Evolutionary conservation across 192 early-diverging fungal genomes (phyloP), one percentile per base, ranked within the genome.

Genomic region (Gamsiella multidivaricata): DNA sequence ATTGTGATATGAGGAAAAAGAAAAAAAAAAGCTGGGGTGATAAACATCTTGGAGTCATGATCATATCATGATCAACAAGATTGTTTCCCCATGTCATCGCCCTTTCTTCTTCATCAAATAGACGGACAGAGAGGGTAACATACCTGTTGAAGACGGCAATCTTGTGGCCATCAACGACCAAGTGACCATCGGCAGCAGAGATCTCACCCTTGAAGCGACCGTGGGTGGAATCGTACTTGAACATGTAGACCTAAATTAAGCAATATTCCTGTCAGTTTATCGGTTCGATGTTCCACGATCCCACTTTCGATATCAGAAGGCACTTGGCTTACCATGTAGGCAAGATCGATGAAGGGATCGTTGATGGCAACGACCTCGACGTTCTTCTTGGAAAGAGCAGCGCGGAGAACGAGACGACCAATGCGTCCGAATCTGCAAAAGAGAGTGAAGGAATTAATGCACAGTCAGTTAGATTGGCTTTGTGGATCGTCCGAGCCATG

Each of bases 141-240:
- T 89, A 91, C 85, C 88, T 88, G 65, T 85, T 70, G 87, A 87
- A 90, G 83, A 96, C 91, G 54, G 82, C 54, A 83, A 98, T 94
- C 42, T 82, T 39, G 64, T 89, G 54, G 71, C 96, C 96, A 83
- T 98, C 93, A 55, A 99, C 91, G 65, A 94, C 57, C 28, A 99
- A 90, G 86, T 93, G 92, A 75, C 92, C 94, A 83, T 92, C 88
- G 86, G 92, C 86, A 82, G 84, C 70, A 74, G 84, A 81, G 67
- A 96, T 93, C 32, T 85, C 83, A 57, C 94, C 95, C 83, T 94
- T 91, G 92, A 91, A 95, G 64, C 90, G 90, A 60, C 97, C 97
- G 87, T 99, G 97, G 80, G 96, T 97, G 54, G 97, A 97, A 90
- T 99, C 97, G 86, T 97, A 99, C 90, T 97, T 95, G 80, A 97